Evolutionary conservation across 768 basidiomycete species (phyloP), one percentile per base, ranked within the genome.

Genomic region (Hericium alpestre): DNA sequence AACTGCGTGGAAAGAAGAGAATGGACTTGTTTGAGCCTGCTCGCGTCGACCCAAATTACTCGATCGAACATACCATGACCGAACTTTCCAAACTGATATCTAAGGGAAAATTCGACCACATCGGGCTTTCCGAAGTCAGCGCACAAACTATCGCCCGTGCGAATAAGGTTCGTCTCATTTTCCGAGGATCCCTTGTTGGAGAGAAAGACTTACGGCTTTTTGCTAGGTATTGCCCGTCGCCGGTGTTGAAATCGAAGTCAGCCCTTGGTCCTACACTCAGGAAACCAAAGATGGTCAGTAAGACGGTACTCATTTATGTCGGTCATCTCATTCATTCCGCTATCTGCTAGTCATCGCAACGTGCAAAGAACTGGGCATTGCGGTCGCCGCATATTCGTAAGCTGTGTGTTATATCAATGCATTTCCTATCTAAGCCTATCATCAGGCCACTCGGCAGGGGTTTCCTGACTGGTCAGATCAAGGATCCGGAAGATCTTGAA

Each of bases 211-310:
- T 18, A 25, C 23, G 49, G n/a, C n/a, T n/a, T n/a, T n/a, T n/a
- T n/a, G n/a, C n/a, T 22, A 50, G 49, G 12, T 86, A 10, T 71
- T 77, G 50, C 80, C 79, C 2, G 75, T 84, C 59, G 71, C 78
- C 15, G 71, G 77, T n/a, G 80, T 81, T 9, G 83, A 87, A 65
- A 82, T 86, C 51, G 85, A 87, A 65, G 69, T 83, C 49, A 83
- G 80, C 62, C 74, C 79, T 2, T 84, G 80, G 74, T 73, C 76
- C 2, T 81, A 80, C 55, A 81, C 81, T 57, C 70, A 72, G n/a
- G 73, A 79, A 52, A 74, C 79, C 18, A 73, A 73, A 61, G 70
- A 74, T 20, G 73, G 74, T 73, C 52, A 25, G 61, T 27, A 10
- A 51, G 5, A 22, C 3, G 25, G 15, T 15, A 20, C 22, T 37